Evolutionary conservation across 1,284 basidiomycete species (phyloP), one percentile per base, ranked within the genome.

Genomic region (Laetiporus sulphureus): DNA sequence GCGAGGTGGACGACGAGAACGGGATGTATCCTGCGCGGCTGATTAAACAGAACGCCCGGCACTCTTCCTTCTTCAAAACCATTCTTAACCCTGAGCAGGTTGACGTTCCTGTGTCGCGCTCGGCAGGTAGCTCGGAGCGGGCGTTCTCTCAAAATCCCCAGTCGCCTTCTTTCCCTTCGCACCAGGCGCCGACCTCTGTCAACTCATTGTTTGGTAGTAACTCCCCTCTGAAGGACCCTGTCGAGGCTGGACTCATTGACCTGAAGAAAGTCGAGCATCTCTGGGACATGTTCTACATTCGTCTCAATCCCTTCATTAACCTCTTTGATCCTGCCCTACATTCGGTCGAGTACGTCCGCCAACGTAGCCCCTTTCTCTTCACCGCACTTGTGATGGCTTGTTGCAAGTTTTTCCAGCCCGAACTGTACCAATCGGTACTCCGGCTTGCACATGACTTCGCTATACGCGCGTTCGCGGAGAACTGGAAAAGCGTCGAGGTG

Each of bases 261-360:
- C 82, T 85, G 52, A 68, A 71, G 34, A 75, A 81, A 41, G 83
- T 82, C 30, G 71, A 72, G 53, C 69, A 76, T 36, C 67, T 87
- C 30, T 87, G 88, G 50, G 86, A 89, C 56, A 64, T 75, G 51
- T 72, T 90, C 56, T 88, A 84, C 62, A 60, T 86, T 42, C 81
- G 84, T 41, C 72, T 91, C 39, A 91, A 91, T 58, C 83, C 84
- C 11, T 91, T 89, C 62, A 77, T 91, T 65, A 88, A 87, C 59
- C 69, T 91, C 24, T 88, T 91, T 55, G 88, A 91, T 62, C 82
- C 84, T 24, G 68, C 77, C 25, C 64, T 91, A 25, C 87, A 91
- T 59, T 79, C 85, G 0, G 72, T 80, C 38, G 51, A 67, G 29
- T 89, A 89, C 56, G 78, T 91, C 51, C 84, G 89, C 50, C 69